Percentiles rank a stretch among this genome's conserved stretches.
phyloP scores from a whole-genome alignment of 495 filamentous ascomycete genomes.

The Achaetomiella virescens region DNA sequence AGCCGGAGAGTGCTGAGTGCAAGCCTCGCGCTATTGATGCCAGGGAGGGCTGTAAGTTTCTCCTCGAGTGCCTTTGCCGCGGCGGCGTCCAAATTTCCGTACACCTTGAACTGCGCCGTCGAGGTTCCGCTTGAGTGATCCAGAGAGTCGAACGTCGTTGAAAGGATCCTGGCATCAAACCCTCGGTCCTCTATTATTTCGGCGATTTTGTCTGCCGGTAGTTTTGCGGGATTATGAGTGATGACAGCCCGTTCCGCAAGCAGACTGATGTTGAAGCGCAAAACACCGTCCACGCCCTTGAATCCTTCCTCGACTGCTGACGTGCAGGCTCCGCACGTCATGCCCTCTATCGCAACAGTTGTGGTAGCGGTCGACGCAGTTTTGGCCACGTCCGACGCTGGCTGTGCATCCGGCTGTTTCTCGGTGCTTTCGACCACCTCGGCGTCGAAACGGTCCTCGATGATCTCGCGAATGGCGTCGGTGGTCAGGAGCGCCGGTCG shows the following conservation, averaged over 20 bases:
- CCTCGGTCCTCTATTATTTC: constrained; percentile 88
- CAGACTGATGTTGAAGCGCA: constrained; percentile 90
- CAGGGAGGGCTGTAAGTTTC: constrained; percentile 55
- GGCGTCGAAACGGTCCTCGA: constrained; percentile 90
- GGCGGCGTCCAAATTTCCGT: constrained; percentile 64
- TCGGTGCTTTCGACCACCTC: constrained; percentile 55
- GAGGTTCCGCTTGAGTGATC: constrained; percentile 45
- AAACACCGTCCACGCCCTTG: constrained; percentile 62
- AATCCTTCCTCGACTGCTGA: constrained; percentile 82
- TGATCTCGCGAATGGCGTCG: constrained; percentile 65
- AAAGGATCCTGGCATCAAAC: constrained; percentile 81
- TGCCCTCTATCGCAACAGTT: constrained; percentile 86
- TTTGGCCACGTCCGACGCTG: constrained; percentile 23
- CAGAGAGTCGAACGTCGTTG: constrained; percentile 43
- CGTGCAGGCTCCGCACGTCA: constrained; percentile 96
- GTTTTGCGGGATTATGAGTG: constrained; percentile 64
- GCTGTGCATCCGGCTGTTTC: constrained; percentile 29
- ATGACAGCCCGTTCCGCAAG: constrained; percentile 88
- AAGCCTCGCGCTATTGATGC: constrained; percentile 67
- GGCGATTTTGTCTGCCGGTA: constrained; percentile 67
- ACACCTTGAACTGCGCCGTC: constrained; percentile 71
- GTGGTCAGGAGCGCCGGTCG: constrained; percentile 61
- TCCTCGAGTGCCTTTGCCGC: constrained; percentile 68
- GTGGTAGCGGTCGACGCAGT: constrained; percentile 52
- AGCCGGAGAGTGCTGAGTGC: constrained; percentile 62